Percentiles rank a stretch among this genome's conserved stretches.
Conservation (phyloP, 208 protist species). For the Trypanosoma mega region DNA sequence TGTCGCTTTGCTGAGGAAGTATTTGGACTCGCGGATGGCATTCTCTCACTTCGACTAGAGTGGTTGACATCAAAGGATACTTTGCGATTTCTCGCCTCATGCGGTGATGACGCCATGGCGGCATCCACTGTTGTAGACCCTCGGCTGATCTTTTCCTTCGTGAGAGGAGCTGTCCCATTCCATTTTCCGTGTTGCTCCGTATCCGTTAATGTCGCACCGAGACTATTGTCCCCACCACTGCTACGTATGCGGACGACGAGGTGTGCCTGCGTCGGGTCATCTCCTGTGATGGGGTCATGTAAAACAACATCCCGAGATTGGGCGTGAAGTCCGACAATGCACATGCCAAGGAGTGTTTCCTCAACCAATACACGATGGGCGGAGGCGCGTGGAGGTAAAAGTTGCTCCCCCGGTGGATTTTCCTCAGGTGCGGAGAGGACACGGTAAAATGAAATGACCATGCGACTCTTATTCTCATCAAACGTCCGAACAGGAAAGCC, state of each 20-base stretch:
- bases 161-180: no score
- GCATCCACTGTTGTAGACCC: no score
- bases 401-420: conserved; percentile 28
- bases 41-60: no score
- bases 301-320: conserved; percentile 70
- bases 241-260: conserved; percentile 14
- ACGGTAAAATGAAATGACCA: conserved; percentile 80
- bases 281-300: conserved; percentile 54
- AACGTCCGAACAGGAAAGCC: conserved; percentile 65
- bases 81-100: no score
- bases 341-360: conserved; percentile 75
- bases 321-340: conserved; percentile 66
- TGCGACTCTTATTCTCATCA: conserved; percentile 58
- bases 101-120: no score
- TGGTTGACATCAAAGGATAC: no score
- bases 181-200: no score
- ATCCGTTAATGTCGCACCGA: no score
- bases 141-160: no score
- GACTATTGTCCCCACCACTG: background rate
- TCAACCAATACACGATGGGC: conserved; percentile 51
- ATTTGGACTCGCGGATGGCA: no score
- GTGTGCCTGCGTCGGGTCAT: conserved; percentile 28
- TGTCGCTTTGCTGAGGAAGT: no score
- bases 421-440: conserved; percentile 42
- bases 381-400: conserved; percentile 23